Conservation (phyloP, 768 basidiomycete genomes). For the Xanthoconium stramineum region DNA sequence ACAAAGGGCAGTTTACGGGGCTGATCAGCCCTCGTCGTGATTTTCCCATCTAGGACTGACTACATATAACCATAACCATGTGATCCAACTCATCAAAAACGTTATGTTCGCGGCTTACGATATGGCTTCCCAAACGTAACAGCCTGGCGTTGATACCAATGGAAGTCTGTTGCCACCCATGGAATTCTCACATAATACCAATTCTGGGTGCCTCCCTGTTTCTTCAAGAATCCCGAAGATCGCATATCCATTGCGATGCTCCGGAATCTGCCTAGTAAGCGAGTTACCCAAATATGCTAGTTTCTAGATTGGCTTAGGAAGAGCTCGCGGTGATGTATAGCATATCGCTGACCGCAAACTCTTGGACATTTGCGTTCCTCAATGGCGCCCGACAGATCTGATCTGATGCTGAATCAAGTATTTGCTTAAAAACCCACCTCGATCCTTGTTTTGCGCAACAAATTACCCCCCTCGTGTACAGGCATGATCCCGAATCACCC, state of each 20-base stretch:
- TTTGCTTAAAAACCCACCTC: conserved; percentile 3
- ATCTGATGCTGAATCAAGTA: not conserved
- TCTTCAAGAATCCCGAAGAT: not conserved
- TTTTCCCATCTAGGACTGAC: not conserved
- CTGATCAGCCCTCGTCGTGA: not conserved
- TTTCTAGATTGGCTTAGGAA: not conserved
- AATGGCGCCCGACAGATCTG: not conserved
- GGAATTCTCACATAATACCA: not conserved
- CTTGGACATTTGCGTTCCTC: not conserved
- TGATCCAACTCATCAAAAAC: not conserved
- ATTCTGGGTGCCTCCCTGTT: not conserved
- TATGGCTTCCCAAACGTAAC: not conserved
- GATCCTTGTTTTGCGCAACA: not conserved
- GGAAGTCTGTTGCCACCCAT: conserved; percentile 4
- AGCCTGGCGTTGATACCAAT: conserved; percentile 9
- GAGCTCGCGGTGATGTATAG: not conserved
- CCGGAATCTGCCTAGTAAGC: not conserved
- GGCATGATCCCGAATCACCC: not conserved
- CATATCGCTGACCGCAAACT: conserved; percentile 8
- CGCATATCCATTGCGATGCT: not conserved
- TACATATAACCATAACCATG: not conserved
- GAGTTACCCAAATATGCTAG: not conserved
- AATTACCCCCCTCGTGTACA: not conserved
- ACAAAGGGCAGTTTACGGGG: not conserved
- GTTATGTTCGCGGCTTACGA: conserved; percentile 1